Conservation (phyloP, 441 rosid species). For the Raphanus hybrid region DNA sequence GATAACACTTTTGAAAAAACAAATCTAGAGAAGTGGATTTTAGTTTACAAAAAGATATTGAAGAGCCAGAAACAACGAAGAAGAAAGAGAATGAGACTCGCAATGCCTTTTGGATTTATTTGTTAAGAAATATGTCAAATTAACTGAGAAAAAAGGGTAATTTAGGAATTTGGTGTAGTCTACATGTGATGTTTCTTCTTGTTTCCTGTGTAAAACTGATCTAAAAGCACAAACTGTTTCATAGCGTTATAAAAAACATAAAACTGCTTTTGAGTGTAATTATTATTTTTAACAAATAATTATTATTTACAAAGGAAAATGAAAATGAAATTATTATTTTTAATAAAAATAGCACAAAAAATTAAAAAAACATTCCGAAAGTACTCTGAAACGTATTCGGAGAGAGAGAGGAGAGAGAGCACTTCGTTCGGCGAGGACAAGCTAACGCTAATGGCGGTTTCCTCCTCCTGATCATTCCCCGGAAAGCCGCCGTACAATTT, state of each 20-base stretch:
- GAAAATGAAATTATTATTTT: too few species aligned
- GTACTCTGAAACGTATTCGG: constrained; percentile 37
- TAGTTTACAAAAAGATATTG: too few species aligned
- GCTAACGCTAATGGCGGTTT: constrained; percentile 43
- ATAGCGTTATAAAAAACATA: too few species aligned
- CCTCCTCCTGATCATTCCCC: constrained; percentile 42
- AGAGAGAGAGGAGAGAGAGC: constrained; percentile 29
- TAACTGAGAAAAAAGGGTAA: background rate
- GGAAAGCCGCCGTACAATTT: constrained; percentile 23
- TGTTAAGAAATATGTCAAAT: too few species aligned
- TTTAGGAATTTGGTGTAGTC: background rate
- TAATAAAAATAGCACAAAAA: background rate
- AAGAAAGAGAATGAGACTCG: background rate
- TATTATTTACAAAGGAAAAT: too few species aligned
- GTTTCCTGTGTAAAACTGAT: background rate
- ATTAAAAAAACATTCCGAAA: constrained; percentile 16
- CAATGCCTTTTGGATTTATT: background rate
- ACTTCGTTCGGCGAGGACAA: constrained; percentile 32
- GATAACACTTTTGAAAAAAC: background rate
- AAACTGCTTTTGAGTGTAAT: too few species aligned
- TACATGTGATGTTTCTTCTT: background rate
- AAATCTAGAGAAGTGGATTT: background rate
- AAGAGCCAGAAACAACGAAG: background rate
- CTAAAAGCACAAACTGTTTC: too few species aligned
- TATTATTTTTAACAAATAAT: too few species aligned